Evolutionary conservation across 176 grass and related monocot genomes (phyloP).

Genomic region (Carex myosuroides): DNA sequence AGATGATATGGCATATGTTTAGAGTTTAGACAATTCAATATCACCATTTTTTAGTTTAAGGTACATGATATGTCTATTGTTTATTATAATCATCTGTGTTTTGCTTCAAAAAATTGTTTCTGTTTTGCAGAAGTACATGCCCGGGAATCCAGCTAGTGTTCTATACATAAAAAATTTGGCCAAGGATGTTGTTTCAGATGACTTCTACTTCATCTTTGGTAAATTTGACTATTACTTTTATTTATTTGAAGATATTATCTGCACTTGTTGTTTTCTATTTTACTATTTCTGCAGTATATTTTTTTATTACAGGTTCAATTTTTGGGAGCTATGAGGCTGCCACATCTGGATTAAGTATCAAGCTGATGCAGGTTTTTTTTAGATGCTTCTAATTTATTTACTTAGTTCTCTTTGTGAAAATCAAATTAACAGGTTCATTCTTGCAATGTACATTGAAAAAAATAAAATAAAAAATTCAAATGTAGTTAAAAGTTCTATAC

Average conservation of each 20-base stretch:
- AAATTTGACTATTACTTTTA: slow-evolving; percentile 4
- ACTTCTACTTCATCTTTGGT: slow-evolving; percentile 94
- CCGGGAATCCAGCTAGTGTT: slow-evolving; percentile 68
- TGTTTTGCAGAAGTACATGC: slow-evolving; percentile 65
- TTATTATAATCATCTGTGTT: slow-evolving; percentile 13
- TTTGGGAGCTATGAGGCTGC: slow-evolving; percentile 56
- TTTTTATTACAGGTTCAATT: slow-evolving; percentile 53
- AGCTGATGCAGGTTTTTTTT: slow-evolving; percentile 72
- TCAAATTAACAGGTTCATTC: background rate
- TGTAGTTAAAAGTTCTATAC: background rate
- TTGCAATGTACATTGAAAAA: background rate
- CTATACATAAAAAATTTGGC: slow-evolving; percentile 96
- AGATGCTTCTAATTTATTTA: slow-evolving; percentile 7
- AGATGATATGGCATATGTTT: slow-evolving; percentile 23
- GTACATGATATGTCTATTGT: background rate
- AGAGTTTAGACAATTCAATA: background rate
- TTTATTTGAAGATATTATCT: background rate
- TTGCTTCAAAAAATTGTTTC: background rate
- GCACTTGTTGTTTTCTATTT: slow-evolving; percentile 20
- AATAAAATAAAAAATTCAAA: background rate
- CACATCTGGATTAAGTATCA: slow-evolving; percentile 54
- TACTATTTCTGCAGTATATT: background rate
- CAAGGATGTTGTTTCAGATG: slow-evolving; percentile 76
- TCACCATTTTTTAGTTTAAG: background rate
- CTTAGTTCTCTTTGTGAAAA: background rate